Base-by-base conservation (phyloP, 768 basidiomycete species). In the Calocybe indica region DNA sequence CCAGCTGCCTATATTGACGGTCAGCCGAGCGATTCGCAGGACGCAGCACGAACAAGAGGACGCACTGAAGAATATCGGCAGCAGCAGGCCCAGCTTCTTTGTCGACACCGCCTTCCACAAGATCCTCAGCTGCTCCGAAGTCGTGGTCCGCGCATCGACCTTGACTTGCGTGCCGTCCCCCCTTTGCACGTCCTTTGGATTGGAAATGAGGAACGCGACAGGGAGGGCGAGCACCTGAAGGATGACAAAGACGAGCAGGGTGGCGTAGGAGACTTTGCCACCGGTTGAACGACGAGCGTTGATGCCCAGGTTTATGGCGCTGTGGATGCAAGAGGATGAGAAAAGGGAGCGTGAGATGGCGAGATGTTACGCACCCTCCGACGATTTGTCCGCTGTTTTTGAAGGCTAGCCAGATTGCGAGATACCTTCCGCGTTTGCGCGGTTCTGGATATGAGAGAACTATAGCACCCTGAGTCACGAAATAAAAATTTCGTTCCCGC, bases 221-320 rank as follows among this genome's bases (percentile, higher is more conserved):
- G 53, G 52, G 22, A 52, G 33, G 15, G 48, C 44, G 7, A 53
- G 45, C 29, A 56, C 50, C 38, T 55, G 52, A 9, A 55, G 42
- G 34, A 51, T 45, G 2, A 51, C 37, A 46, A 56, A 52, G 33
- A 41, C 44, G 8, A 52, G 36, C 1, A 52, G 46, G 1, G 51
- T 52, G 1, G 50, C 43, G 32, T 56, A 53, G 6, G 55, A 58
- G 4, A 55, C 35, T 30, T 58, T 58, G 29, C 57, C 57, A 5
- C 55, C 51, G 2, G 45, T 51, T 7, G 51, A 54, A 11, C 37
- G 49, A 47, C 49, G 46, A 7, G 36, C 47, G 41, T 58, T 58
- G 7, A 58, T 40, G 13, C 50, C 55, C 13, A 57, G 46, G 34
- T 43, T 53, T n/a, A 55, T 53, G 4, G 43, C 49, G 2, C 50